Percentiles rank a stretch among this genome's conserved stretches.
Conservation (phyloP, 495 filamentous ascomycete genomes). For the Penicillium pancosmium region DNA sequence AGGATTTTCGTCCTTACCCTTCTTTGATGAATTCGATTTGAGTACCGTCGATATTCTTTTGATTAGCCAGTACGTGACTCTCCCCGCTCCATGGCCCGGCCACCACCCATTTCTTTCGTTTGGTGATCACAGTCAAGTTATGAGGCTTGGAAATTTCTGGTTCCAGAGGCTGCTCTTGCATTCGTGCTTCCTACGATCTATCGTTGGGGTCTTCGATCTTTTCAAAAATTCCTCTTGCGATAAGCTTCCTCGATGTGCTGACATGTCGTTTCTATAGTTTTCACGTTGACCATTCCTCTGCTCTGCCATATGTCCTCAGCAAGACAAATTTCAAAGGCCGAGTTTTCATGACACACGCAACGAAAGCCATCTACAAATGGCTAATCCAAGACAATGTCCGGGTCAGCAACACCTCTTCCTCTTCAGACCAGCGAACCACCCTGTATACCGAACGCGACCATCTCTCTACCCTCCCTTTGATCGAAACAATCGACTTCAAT, state of each 20-base stretch:
- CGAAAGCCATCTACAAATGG: slow-evolving; percentile 99
- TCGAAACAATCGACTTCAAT: slow-evolving; percentile 97
- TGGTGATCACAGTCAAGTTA: no score
- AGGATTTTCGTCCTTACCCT: slow-evolving; percentile 88
- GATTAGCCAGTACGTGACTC: slow-evolving; percentile 86
- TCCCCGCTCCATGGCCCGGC: no score
- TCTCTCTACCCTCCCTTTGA: slow-evolving; percentile 84
- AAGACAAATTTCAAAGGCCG: slow-evolving; percentile 97
- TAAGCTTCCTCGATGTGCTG: neutral
- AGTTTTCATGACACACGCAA: slow-evolving; percentile 98
- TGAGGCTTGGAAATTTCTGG: neutral
- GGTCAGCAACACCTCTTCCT: slow-evolving; percentile 75
- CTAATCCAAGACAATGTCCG: slow-evolving; percentile 94
- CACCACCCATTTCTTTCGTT: no score
- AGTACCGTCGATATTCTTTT: slow-evolving; percentile 96
- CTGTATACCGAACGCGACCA: slow-evolving; percentile 96
- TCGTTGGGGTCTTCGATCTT: no score
- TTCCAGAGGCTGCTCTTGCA: neutral
- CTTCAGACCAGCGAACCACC: slow-evolving; percentile 71
- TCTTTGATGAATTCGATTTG: slow-evolving; percentile 97
- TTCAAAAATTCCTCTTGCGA: neutral
- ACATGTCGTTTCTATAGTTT: slow-evolving; percentile 61
- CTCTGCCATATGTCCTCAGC: slow-evolving; percentile 92
- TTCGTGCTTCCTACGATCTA: no score
- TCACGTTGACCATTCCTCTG: slow-evolving; percentile 95